Base-by-base conservation (phyloP, 108 stramenopile species). In the Cyclotella baltica region DNA sequence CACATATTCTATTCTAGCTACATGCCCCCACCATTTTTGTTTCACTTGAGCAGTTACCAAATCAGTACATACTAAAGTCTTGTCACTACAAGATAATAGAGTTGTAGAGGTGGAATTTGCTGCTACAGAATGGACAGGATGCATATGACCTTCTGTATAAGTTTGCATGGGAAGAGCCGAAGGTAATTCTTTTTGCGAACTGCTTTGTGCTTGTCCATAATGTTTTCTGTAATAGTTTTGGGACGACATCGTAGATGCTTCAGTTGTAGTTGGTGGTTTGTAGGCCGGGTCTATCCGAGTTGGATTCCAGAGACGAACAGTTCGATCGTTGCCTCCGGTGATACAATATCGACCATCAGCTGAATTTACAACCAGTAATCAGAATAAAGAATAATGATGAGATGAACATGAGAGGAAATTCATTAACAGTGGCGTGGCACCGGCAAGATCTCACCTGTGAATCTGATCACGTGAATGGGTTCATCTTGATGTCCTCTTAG, bases 261-360 rank as follows among this genome's bases (percentile, higher is more conserved):
- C 20, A 19, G 43, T 4, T 20, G 16, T 20, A 27, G 35, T 38
- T 31, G 63, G 47, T 18, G 70, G 56, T 15, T 63, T 58, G 53
- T 66, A 85, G 16, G 86, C 89, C 3, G 90, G 91, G 59, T 95
- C 93, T 3, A 87, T 72, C 11, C 92, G 84, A 67, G 84, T 81
- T n/a, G 92, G 94, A 81, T 95, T 95, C 92, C 92, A 95, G 3
- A 95, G 69, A 10, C 88, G 85, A 2, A 93, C 92, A 16, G 89
- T 86, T 28, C 92, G 80, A 73, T 95, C 93, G 51, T 83, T 88
- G 11, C 87, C 94, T 30, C 87, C 94, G 19, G 94, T 95, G 48
- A 93, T 63, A 51, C 89, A 90, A 70, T 93, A 92, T 70, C 89
- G 89, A 19, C 90, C 92, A 78, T 93, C 88, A 40, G 72, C 86